Evolutionary conservation across 257 asterid genomes (phyloP).

Genomic region (Primulina huaijiensis): DNA sequence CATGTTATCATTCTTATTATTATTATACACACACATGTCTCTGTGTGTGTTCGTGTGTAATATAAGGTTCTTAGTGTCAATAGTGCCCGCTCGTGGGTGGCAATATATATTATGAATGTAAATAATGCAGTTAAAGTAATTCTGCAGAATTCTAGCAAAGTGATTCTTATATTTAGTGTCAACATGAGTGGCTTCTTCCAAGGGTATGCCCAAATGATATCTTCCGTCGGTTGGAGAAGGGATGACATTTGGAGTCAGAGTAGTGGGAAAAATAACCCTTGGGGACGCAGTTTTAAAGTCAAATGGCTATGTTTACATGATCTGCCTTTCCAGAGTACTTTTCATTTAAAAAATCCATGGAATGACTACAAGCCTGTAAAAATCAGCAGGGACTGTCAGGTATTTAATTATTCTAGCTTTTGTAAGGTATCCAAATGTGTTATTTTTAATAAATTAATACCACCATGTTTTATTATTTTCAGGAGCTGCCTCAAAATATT

Average conservation of each 20-base stretch:
- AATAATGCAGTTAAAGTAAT: constrained; percentile 44
- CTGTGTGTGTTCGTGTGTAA: constrained; percentile 21
- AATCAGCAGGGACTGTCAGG: constrained; percentile 99
- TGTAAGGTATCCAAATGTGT: constrained; percentile 24
- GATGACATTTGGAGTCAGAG: constrained; percentile 84
- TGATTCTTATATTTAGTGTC: constrained; percentile 93
- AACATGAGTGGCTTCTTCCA: constrained; percentile 97
- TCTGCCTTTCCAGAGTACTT: constrained; percentile 83
- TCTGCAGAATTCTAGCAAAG: constrained; percentile 92
- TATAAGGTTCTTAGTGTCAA: constrained; percentile 10
- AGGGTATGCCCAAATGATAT: constrained; percentile 97
- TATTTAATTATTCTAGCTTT: constrained; percentile 31
- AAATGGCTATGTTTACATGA: constrained; percentile 77
- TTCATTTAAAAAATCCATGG: constrained; percentile 91
- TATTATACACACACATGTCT: too few species aligned
- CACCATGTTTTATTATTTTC: constrained; percentile 34
- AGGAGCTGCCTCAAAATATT: constrained; percentile 89
- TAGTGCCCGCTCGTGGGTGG: constrained; percentile 26
- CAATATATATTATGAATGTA: constrained; percentile 21
- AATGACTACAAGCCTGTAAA: constrained; percentile 88
- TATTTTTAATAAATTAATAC: constrained; percentile 18
- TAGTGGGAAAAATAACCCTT: constrained; percentile 65
- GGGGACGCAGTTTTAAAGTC: constrained; percentile 90
- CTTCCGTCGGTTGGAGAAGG: constrained; percentile 83
- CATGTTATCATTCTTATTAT: constrained; percentile 26